Evolutionary conservation across 2,329 filamentous ascomycete genomes (phyloP), one percentile per base, ranked within the genome.

Genomic region (Davidsoniella eucalypti): DNA sequence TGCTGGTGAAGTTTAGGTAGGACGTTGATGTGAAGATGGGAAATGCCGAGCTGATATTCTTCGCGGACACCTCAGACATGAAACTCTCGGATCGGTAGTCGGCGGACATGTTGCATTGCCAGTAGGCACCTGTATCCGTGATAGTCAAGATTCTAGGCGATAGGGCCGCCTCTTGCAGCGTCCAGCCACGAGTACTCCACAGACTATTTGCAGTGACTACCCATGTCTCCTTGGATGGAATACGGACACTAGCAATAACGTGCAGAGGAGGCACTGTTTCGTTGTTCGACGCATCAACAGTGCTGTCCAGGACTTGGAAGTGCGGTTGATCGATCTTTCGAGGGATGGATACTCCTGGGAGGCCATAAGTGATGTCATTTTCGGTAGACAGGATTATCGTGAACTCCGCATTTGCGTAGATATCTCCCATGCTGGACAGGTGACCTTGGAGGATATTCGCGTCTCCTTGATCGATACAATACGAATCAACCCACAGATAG

Each of bases 401-500:
- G 17, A 43, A 16, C 14, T 12, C 18, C 2, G 40, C 18, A 17
- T 43, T 17, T 12, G 40, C 40, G 23, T 23, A 43, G 16, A 43
- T 23, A n/a, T 43, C 40, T 12, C 40, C 40, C 40, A 43, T 43
- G 8, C 17, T 25, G 4, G 40, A 18, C 4, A 43, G 12, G 6
- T 43, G 40, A 16, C 23, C n/a, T 14, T 12, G n/a, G 5, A 18
- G 14, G 7, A 21, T 17, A 12, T 17, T 10, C 5, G n/a, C 6
- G 40, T 43, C 40, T 6, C n/a, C 16, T 14, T 48, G 37, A 7
- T 29, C 8, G 6, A 48, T 48, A 29, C 46, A 48, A 16, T 40
- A 25, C 16, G 36, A 17, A 17, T 48, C 36, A 40, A 48, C 17
- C 46, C 46, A 48, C 6, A 48, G 14, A 29, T 48, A 48, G 9